Evolutionary conservation across 345 rosid species (phyloP), one percentile per base, ranked within the genome.

Genomic region (Erodium maritimum): DNA sequence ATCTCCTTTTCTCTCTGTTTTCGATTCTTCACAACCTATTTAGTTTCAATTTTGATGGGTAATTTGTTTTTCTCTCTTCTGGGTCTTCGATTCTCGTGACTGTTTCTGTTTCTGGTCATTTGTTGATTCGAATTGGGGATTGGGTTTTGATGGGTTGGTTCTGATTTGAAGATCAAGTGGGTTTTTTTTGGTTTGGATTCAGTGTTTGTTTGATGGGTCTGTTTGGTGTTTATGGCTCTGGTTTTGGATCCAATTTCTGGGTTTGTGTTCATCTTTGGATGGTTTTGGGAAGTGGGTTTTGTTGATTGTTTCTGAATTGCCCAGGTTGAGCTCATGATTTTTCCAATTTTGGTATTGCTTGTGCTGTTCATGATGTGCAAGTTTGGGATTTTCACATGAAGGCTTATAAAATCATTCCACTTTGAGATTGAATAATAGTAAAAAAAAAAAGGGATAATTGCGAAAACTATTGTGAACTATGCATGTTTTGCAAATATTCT

Each of bases 271-370:
- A 55, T 23, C 9, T 51, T 58, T n/a, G 1, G 23, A 63, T 66
- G 58, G 52, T 20, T 62, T 52, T 55, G 4, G 65, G 18, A 54
- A 53, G 54, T 56, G 61, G 19, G 33, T 74, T 64, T 18, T 62
- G 34, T 21, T 58, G 20, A 42, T 42, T 42, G 48, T 42, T 42
- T 42, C 48, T 42, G 48, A 42, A 42, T 42, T 42, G 48, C 16
- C 48, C 8, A 42, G 14, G 8, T 10, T 42, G 11, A 16, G 14
- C 9, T 42, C 48, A 42, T 16, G 8, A 16, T 42, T 42, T 7
- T 10, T 42, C 17, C 48, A 42, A 42, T 42, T 42, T 42, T 42
- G 17, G 48, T 42, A 14, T 42, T 42, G 12, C 48, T 12, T 42
- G 2, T 14, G 17, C 3, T 42, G 48, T 42, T 42, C 12, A 42